Base-by-base conservation (phyloP, 2,329 filamentous ascomycete species). In the Nannizziopsis arthrosporioides region DNA sequence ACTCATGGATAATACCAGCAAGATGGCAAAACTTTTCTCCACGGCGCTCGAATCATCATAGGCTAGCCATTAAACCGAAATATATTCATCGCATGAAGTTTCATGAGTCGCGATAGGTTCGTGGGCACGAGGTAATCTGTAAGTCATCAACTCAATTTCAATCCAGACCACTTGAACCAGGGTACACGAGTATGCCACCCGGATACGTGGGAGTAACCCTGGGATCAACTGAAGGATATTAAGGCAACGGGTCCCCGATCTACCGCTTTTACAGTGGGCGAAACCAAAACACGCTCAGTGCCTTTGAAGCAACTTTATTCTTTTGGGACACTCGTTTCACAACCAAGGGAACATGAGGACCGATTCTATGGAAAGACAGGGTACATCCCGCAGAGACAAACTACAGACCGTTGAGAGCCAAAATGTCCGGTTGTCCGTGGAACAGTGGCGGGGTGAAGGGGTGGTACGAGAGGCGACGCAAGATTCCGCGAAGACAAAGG, bases 101-200 rank as follows among this genome's bases (percentile, higher is more conserved):
- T 30, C 17, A 27, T 27, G 22, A 27, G 3, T 27, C 7, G 22
- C 22, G 22, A 27, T 27, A 27, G 22, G 22, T 27, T 27, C 7
- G 22, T 27, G 15, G 18, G 42, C 42, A 44, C 42, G 31, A 34
- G 42, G 32, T 32, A 27, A 36, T 19, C 31, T 36, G 31, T 35
- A 44, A 19, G 42, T 35, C 42, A 44, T 44, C 31, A 15, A 11
- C 11, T 35, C 12, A 17, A 44, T 44, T 44, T 35, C 42, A 44
- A 36, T 19, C n/a, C 42, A 32, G 42, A 14, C 42, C 17, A 18
- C 31, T 10, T 44, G 34, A 44, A 17, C 11, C 10, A 19, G 31
- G 9, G 10, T 9, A n/a, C n/a, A 15, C 17, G 18, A 17, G 14
- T 14, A 37, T 15, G n/a, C 35, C 35, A 37, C 35, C n/a, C 35